phyloP scores from a whole-genome alignment of 768 basidiomycete genomes.

The Kwoniella dejecticola region DNA sequence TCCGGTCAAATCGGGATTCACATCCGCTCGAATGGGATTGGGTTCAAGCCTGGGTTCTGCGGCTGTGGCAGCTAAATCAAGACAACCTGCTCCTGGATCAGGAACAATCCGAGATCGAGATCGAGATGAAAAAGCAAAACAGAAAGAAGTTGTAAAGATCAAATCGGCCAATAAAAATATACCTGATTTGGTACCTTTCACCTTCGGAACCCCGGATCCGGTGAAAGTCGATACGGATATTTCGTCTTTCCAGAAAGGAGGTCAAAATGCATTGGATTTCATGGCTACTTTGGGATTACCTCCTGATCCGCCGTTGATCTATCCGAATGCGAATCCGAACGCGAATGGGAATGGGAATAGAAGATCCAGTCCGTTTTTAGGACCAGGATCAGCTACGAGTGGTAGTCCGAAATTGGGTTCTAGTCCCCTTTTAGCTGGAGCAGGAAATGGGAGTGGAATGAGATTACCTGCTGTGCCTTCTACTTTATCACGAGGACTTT shows the following conservation, averaged over 20 bases:
- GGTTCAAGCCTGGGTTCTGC: too few species aligned
- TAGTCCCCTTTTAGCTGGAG: conserved; percentile 3
- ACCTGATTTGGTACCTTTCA: conserved; percentile 38
- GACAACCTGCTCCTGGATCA: conserved; percentile 12
- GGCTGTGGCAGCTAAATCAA: conserved; percentile 6
- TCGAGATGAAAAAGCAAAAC: conserved; percentile 4
- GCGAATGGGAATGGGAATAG: background rate
- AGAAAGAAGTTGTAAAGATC: conserved; percentile 23
- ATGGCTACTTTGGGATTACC: conserved; percentile 52
- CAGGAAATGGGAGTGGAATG: background rate
- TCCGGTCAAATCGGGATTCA: conserved; percentile 27
- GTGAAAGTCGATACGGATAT: conserved; percentile 25
- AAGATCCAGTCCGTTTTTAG: conserved; percentile 9
- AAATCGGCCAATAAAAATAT: conserved; percentile 34
- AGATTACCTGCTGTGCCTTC: conserved; percentile 3
- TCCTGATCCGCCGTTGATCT: conserved; percentile 4
- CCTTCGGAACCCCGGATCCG: conserved; percentile 31
- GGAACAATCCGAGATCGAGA: conserved; percentile 8
- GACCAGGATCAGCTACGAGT: background rate
- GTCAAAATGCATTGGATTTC: conserved; percentile 33
- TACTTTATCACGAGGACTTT: background rate
- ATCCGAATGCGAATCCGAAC: background rate
- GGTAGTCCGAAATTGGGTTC: conserved; percentile 15
- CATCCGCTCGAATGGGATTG: conserved; percentile 29
- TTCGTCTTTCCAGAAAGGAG: conserved; percentile 35